Conservation (phyloP, 306 rosid species). For the Canavalia ensiformis region DNA sequence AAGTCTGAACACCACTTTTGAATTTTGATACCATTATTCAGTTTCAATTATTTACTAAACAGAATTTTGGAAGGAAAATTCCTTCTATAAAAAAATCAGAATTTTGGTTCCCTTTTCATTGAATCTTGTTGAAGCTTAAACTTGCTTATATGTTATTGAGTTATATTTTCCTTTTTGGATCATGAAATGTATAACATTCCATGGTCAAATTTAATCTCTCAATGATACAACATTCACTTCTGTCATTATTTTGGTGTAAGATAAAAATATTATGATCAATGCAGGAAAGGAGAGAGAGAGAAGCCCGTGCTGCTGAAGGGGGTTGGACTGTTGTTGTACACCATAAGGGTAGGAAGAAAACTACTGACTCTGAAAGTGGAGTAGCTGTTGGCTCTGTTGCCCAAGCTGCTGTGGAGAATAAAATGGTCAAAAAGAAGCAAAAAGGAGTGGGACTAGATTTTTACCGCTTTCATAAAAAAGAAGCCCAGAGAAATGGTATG, state of each 20-base stretch:
- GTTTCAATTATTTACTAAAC: neutral
- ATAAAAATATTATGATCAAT: conserved; percentile 32
- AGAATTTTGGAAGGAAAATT: neutral
- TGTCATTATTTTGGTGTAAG: conserved; percentile 6
- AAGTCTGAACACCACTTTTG: neutral
- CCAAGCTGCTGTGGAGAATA: conserved; percentile 70
- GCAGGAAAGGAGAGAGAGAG: conserved; percentile 76
- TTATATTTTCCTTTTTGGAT: neutral
- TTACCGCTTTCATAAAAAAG: conserved; percentile 85
- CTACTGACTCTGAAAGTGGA: conserved; percentile 81
- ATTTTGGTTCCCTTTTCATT: neutral
- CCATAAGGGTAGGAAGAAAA: conserved; percentile 91
- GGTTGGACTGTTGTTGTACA: conserved; percentile 90
- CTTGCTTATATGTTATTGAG: too few relatives aligned
- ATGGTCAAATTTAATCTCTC: neutral
- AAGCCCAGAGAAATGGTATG: conserved; percentile 83
- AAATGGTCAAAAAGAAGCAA: conserved; percentile 68
- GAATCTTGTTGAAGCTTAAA: neutral
- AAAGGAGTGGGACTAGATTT: conserved; percentile 73
- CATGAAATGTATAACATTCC: neutral
- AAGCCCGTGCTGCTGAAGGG: conserved; percentile 73
- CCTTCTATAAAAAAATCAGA: neutral
- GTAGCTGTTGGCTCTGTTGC: conserved; percentile 76
- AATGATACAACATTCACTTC: neutral
- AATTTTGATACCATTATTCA: too few relatives aligned